A percentile compares a stretch with the other conserved stretches of the same genome.
Evolutionary conservation across 768 basidiomycete genomes (phyloP).

Genomic region (Glaciozyma martinii): DNA sequence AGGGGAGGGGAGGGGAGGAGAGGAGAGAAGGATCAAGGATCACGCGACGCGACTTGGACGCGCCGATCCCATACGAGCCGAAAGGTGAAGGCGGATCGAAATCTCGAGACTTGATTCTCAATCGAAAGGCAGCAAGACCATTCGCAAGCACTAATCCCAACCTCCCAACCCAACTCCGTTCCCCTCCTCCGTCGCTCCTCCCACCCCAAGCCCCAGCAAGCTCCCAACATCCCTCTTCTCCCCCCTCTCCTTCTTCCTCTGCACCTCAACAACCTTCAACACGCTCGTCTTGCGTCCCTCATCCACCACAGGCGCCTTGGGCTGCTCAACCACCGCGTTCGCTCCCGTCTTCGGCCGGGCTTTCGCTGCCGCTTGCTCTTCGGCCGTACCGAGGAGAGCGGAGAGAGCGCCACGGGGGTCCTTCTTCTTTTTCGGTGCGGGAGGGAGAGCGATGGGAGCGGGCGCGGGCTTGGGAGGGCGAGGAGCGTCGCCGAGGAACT

Average conservation of each 20-base stretch:
- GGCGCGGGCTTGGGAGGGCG: background rate
- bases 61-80: too few species aligned
- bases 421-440: slow-evolving; percentile 2
- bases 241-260: background rate
- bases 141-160: background rate
- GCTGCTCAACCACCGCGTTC: background rate
- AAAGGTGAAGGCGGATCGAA: too few species aligned
- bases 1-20: too few species aligned
- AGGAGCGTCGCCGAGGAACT: background rate
- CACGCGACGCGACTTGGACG: too few species aligned
- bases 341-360: background rate
- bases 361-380: background rate
- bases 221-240: slow-evolving; percentile 16
- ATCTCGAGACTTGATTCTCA: too few species aligned
- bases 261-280: slow-evolving; percentile 25
- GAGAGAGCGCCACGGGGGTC: slow-evolving; percentile 12
- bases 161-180: background rate
- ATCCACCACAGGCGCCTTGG: background rate
- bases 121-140: too few species aligned
- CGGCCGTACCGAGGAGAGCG: slow-evolving; percentile 13
- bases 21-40: too few species aligned
- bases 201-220: slow-evolving; percentile 13
- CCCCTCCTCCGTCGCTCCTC: background rate
- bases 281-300: slow-evolving; percentile 22
- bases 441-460: background rate